Evolutionary conservation across 2,329 filamentous ascomycete genomes (phyloP), one percentile per base, ranked within the genome.

Genomic region (Penicillium decumbens): DNA sequence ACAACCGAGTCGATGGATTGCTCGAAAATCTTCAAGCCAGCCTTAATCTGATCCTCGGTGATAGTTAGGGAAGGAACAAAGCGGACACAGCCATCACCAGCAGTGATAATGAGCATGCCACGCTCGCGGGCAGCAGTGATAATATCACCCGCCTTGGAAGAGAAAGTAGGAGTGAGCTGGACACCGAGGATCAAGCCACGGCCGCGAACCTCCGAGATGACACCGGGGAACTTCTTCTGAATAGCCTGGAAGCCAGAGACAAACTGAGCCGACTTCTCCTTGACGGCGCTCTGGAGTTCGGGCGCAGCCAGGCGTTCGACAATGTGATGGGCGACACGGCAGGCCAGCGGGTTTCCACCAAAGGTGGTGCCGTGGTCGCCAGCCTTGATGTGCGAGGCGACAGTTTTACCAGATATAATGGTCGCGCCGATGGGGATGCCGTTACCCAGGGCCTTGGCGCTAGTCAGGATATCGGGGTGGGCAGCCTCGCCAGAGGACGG

Each of bases 321-420:
- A 51, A 96, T 87, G 73, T 95, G 83, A 67, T 95, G 88, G 6
- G 88, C 93, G 7, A 97, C 75, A 28, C 90, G 82, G 64, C 83
- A 89, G 2, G 87, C 90, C 33, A 96, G 79, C 6, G 91, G 91
- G 74, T 95, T 96, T 35, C 91, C 91, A 48, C 91, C 91, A 63
- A 95, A 96, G 0, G 91, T 96, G 13, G 91, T 96, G 43, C 91
- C 91, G 72, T 96, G 91, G 69, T 96, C 91, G 50, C 91, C 89
- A 29, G 79, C 78, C 58, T 83, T 78, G 62, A 85, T 83, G 66
- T 84, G 83, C 45, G 84, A 79, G 25, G 82, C 84, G 1, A 95
- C 88, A 23, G 66, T 65, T 57, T 78, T 75, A 47, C 80, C 80
- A 12, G 80, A 83, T 25, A 85, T 77, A 44, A 85, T 80, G 4